Percentiles rank a stretch among this genome's conserved stretches.
These are phyloP conservation scores for Wallacemonas sp. DNA, from an alignment of 208 protist genomes.

Conservation along the genomic window DNA sequence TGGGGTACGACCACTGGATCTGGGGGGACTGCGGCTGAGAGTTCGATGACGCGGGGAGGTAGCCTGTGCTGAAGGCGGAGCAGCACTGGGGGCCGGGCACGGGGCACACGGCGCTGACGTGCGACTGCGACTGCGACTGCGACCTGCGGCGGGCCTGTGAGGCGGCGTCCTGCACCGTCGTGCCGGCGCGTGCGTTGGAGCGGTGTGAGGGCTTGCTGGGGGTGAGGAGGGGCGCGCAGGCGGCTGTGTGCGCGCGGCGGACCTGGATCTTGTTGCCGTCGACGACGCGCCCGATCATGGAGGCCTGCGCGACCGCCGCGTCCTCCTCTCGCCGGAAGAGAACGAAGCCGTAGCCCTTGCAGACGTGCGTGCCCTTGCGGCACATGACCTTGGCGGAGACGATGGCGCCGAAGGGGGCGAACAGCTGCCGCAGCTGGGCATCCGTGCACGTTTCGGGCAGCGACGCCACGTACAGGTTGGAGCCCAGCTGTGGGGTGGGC, in stretches of 20 bases:
- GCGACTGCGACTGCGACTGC: neutral
- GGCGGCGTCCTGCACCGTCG: too few relatives aligned
- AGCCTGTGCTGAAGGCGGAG: too few relatives aligned
- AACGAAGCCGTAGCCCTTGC: slow-evolving; percentile 82
- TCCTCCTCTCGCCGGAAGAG: slow-evolving; percentile 62
- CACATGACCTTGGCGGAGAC: slow-evolving; percentile 74
- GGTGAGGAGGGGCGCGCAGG: slow-evolving; percentile 31
- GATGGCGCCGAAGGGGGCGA: slow-evolving; percentile 65
- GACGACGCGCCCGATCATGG: slow-evolving; percentile 62
- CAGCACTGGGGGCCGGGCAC: too few relatives aligned
- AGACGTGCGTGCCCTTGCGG: slow-evolving; percentile 51
- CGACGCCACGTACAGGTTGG: slow-evolving; percentile 74
- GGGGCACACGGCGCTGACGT: neutral
- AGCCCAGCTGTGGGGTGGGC: slow-evolving; percentile 21
- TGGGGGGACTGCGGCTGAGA: slow-evolving; percentile 16
- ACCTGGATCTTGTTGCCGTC: slow-evolving; percentile 68
- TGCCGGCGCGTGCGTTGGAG: neutral
- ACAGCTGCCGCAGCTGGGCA: slow-evolving; percentile 45
- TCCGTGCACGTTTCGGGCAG: slow-evolving; percentile 64
- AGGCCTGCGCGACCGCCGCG: slow-evolving; percentile 43
- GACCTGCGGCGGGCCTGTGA: too few relatives aligned
- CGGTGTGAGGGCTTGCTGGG: neutral
- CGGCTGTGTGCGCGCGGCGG: slow-evolving; percentile 44
- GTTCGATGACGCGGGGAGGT: too few relatives aligned
- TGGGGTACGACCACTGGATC: slow-evolving; percentile 20